Conservation (phyloP, 139 green algal species). For the Astrephomene gubernaculifera region DNA sequence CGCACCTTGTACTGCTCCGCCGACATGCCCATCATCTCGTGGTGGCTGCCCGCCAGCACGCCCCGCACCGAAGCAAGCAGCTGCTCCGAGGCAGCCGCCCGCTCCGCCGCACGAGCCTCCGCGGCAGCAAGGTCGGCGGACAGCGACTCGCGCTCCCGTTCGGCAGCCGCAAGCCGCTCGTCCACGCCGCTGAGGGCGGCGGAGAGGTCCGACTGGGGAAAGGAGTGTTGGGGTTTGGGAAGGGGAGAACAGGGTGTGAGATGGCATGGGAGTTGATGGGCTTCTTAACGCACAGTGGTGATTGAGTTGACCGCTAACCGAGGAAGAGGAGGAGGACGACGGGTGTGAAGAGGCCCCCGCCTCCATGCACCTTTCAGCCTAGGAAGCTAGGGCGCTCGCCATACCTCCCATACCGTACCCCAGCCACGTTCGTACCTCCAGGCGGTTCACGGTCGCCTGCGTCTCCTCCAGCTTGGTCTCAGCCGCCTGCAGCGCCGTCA, state of each 20-base stretch:
- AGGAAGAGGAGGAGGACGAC: background rate
- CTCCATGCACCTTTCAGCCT: no score
- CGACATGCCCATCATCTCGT: constrained; percentile 53
- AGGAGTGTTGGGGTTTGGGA: background rate
- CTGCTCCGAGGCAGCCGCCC: background rate
- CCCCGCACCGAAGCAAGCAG: constrained; percentile 25
- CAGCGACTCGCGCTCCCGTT: constrained; percentile 17
- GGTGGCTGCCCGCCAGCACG: constrained; percentile 40
- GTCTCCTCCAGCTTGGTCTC: constrained; percentile 47
- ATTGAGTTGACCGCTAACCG: no score
- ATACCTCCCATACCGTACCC: no score
- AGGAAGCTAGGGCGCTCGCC: no score
- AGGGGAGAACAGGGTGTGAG: background rate
- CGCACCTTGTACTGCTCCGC: constrained; percentile 42
- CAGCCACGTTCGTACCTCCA: constrained; percentile 20
- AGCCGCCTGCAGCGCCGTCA: constrained; percentile 42
- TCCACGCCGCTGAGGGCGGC: constrained; percentile 2
- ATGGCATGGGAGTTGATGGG: background rate
- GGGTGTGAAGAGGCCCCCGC: background rate
- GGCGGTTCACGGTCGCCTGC: background rate
- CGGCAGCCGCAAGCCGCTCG: constrained; percentile 21
- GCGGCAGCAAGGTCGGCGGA: constrained; percentile 8
- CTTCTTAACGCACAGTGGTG: no score
- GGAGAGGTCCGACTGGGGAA: constrained; percentile 21
- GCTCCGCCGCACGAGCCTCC: constrained; percentile 28